Evolutionary conservation across 2,329 filamentous ascomycete genomes (phyloP).

Genomic region (Calycina marina): DNA sequence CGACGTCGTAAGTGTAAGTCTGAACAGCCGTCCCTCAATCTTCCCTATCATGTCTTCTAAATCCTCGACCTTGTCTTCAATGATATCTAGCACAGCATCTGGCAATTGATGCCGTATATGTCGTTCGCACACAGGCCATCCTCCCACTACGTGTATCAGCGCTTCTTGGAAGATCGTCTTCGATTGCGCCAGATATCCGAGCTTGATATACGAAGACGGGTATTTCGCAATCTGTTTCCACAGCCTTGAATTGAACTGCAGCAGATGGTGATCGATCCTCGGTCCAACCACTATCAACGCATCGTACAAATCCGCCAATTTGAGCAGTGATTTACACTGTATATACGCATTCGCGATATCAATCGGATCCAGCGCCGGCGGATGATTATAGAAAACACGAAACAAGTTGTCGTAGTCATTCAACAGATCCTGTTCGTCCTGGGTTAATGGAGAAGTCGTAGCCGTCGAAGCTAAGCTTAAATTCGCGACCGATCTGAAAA

Average conservation of each 20-base stretch:
- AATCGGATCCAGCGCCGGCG: slow-evolving; percentile 65
- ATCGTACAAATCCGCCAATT: slow-evolving; percentile 88
- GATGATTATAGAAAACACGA: slow-evolving; percentile 88
- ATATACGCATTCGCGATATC: slow-evolving; percentile 89
- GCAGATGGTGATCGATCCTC: slow-evolving; percentile 80
- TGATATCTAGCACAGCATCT: slow-evolving; percentile 66
- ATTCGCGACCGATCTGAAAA: slow-evolving; percentile 81
- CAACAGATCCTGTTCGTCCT: slow-evolving; percentile 59
- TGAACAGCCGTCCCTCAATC: slow-evolving; percentile 69
- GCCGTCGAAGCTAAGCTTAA: slow-evolving; percentile 39
- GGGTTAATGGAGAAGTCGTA: slow-evolving; percentile 34
- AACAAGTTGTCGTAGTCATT: slow-evolving; percentile 94
- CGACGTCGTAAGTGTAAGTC: slow-evolving; percentile 63
- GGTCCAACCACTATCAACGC: slow-evolving; percentile 77
- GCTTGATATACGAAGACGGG: slow-evolving; percentile 77
- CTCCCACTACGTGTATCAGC: slow-evolving; percentile 83
- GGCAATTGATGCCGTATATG: slow-evolving; percentile 62
- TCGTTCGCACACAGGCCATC: slow-evolving; percentile 73
- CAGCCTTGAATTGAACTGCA: slow-evolving; percentile 78
- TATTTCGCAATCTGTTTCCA: slow-evolving; percentile 98
- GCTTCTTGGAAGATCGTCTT: slow-evolving; percentile 78
- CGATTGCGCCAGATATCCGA: slow-evolving; percentile 74
- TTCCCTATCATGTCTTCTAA: slow-evolving; percentile 69
- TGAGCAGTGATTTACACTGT: slow-evolving; percentile 81
- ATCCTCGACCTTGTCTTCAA: slow-evolving; percentile 91